Conservation (phyloP, 83 land plant species). For the Isoetes engelmannii region DNA sequence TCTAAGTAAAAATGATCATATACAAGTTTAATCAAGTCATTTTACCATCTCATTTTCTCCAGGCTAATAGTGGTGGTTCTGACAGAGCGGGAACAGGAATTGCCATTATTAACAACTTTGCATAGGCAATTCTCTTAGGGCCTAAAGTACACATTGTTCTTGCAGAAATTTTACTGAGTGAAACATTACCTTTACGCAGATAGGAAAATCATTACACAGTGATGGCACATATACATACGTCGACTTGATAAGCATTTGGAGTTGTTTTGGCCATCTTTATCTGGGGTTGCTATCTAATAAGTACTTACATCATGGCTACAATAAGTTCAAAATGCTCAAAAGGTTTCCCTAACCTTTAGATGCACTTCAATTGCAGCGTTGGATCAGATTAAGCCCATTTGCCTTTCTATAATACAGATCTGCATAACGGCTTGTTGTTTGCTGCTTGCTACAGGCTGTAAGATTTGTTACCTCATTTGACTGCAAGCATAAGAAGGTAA, state of each 20-base stretch:
- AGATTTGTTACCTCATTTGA: not conserved
- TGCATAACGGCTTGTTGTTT: not conserved
- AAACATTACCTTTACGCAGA: not conserved
- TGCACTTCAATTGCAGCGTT: not conserved
- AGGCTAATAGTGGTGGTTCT: constrained; percentile 36
- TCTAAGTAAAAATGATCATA: not conserved
- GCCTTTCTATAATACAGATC: not conserved
- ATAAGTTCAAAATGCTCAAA: not conserved
- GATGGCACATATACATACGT: not conserved
- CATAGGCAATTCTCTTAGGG: constrained; percentile 21
- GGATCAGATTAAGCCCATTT: not conserved
- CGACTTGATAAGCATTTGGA: constrained; percentile 7
- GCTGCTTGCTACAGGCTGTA: constrained; percentile 11
- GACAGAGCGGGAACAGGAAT: constrained; percentile 42
- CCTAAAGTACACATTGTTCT: not conserved
- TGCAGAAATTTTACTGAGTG: not conserved
- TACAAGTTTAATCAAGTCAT: not conserved
- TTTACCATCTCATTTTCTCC: not conserved
- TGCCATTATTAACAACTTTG: constrained; percentile 45
- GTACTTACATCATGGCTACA: not conserved
- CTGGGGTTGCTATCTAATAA: not conserved
- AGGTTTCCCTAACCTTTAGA: not conserved
- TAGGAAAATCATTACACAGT: not conserved
- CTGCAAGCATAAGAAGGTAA: not conserved
- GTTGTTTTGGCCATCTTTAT: not conserved